A percentile compares a stretch with the other conserved stretches of the same genome.
These are phyloP conservation scores for Fagus sylvatica DNA, from an alignment of 306 rosid genomes.

Conservation along the genomic window DNA sequence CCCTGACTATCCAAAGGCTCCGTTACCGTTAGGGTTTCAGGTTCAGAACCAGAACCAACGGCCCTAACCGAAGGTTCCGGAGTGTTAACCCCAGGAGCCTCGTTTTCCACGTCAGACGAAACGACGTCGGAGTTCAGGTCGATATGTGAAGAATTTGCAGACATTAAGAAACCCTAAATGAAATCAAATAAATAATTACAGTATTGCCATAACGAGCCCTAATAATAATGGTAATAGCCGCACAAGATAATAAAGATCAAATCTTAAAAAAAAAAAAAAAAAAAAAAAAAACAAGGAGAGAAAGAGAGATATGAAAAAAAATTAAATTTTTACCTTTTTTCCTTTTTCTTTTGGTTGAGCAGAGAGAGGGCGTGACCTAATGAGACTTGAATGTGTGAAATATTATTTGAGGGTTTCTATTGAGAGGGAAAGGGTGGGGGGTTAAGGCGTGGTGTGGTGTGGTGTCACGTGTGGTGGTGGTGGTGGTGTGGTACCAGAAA, in stretches of 20 bases:
- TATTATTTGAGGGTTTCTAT: slow-evolving; percentile 1
- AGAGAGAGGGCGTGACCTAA: neutral
- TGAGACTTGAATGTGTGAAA: neutral
- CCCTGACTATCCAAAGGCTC: slow-evolving; percentile 8
- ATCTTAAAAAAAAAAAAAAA: too few relatives aligned
- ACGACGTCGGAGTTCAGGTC: slow-evolving; percentile 52
- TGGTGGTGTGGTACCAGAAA: slow-evolving; percentile 14
- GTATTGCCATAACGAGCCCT: slow-evolving; percentile 16
- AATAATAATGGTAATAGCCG: slow-evolving; percentile 3
- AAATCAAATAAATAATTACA: neutral
- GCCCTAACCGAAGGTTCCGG: slow-evolving; percentile 14
- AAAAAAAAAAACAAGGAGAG: neutral
- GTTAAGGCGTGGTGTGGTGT: neutral
- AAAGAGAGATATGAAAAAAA: neutral
- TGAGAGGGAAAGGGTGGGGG: neutral
- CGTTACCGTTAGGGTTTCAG: slow-evolving; percentile 27
- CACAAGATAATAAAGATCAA: neutral
- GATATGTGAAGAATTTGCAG: slow-evolving; percentile 30
- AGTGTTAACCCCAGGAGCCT: slow-evolving; percentile 23
- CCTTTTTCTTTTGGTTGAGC: neutral
- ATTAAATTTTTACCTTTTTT: slow-evolving; percentile 21
- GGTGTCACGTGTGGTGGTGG: neutral
- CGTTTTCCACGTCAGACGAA: slow-evolving; percentile 39
- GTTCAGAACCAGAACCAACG: neutral
- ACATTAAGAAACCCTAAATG: slow-evolving; percentile 45